Conservation (phyloP, 2,329 filamentous ascomycete genomes). For the Gaeumannomyces sp. region DNA sequence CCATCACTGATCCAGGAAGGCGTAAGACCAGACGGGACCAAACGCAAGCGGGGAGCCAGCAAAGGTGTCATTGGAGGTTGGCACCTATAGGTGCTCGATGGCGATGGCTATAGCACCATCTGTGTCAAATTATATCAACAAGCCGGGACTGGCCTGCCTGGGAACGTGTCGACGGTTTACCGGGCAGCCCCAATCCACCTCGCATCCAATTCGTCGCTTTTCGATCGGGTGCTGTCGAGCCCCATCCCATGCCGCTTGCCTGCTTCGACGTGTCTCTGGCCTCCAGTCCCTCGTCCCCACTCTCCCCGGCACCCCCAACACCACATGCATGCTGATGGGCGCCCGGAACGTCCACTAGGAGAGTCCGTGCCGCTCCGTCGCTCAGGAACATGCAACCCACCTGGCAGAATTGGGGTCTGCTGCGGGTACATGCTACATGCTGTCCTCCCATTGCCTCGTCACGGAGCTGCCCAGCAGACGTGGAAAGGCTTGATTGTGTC, state of each 20-base stretch:
- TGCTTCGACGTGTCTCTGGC: neutral
- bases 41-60: too few relatives aligned
- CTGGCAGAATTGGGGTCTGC: neutral
- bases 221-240: neutral
- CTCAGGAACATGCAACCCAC: conserved; percentile 1
- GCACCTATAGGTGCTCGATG: neutral
- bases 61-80: neutral
- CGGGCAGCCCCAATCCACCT: neutral
- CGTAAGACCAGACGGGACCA: neutral
- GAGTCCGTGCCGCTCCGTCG: neutral
- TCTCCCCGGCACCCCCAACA: neutral
- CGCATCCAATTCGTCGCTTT: neutral
- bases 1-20: neutral
- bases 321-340: neutral
- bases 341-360: neutral
- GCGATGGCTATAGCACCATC: neutral
- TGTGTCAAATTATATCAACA: neutral
- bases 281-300: neutral
- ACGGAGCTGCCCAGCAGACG: neutral
- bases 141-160: neutral
- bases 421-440: neutral
- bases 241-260: neutral
- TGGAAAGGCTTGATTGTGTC: neutral
- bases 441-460: neutral
- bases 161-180: neutral